Base-by-base conservation (phyloP, 768 basidiomycete genomes). In the Boletus rubropictus region DNA sequence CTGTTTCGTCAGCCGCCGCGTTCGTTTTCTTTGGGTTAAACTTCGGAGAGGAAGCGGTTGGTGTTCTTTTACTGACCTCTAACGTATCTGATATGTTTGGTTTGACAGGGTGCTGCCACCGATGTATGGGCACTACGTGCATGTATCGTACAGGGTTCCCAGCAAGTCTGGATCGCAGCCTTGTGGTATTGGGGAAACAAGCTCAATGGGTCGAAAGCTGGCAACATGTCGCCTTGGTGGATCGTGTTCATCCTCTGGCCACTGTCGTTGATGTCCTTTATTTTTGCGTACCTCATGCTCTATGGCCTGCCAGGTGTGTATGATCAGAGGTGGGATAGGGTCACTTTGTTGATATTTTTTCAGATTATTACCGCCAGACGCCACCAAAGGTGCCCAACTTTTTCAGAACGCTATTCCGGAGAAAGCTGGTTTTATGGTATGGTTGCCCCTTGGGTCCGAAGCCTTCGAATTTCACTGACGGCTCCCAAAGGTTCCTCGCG, bases 331-430 rank as follows among this genome's bases (percentile, higher is more conserved):
- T 4, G 12, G 29, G 15, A 14, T 32, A 20, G 5, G 8, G 2
- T 4, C 3, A 38, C 33, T 17, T 35, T 39, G 20, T 32, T 46
- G 44, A 56, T 51, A 42, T 61, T 1, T 34, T 29, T 40, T 50
- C 49, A 86, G 89, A 92, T 51, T 92, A 92, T 61, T 92, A 89
- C 64, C 81, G 83, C 44, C 89, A 95, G 72, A 88, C 91, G 14
- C 93, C 93, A 18, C 93, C 93, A 1, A 93, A 92, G 61, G 93
- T 96, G 9, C 93, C 91, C 37, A 87, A 87, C 68, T 96, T 96
- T 77, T 69, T 93, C 61, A 81, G 70, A 67, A 95, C 93, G 1
- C 73, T 97, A 25, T 87, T 94, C 75, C 79, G 93, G 41, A 72
- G 93, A 49, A 95, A 91, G 68, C 73, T 96, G 42, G 93, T 97